Evolutionary conservation across 2,329 filamentous ascomycete genomes (phyloP), one percentile per base, ranked within the genome.

Genomic region (Calonectria montana): DNA sequence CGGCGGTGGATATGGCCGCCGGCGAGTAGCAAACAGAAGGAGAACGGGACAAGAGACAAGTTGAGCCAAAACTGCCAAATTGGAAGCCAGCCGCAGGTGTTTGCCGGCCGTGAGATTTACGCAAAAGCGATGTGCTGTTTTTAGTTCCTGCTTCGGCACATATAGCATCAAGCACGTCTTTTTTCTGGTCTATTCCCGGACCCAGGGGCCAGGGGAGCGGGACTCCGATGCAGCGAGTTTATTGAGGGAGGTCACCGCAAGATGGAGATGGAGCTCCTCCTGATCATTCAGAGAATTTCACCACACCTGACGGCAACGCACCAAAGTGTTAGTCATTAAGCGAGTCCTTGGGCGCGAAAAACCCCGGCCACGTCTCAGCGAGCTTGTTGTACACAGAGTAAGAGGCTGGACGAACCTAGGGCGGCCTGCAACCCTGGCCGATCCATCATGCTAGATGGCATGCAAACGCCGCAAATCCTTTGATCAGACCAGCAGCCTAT

Each of bases 1-100:
- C n/a, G 45, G 25, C 31, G 62, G 31, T 41, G 59, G 67, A 50
- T 35, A 47, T 25, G 61, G 62, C 67, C 67, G 62, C 31, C 61
- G 50, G 37, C 41, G 10, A 9, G 57, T 27, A 31, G 27, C 9
- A 39, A 31, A 23, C 3, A 64, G 23, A 16, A 25, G 41, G 35
- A 35, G 23, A 27, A 41, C 18, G 50, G 31, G 50, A 31, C 50
- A 27, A 25, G 55, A 50, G 61, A 64, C 61, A 64, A 23, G 25
- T 65, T 55, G 9, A 18, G 50, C 10, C 10, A 55, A 21, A 55
- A 37, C 21, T 55, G n/a, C 50, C 50, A 7, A 55, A 29, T 55
- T 55, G 50, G 50, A 55, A 10, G 2, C 18, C 9, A 21, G 29
- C 50, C 50, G 50, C 65, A 35, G 50, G 25, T 47, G 16, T 47